phyloP scores from a whole-genome alignment of 2,329 filamentous ascomycete species.

The Lachnellula hyalina region DNA sequence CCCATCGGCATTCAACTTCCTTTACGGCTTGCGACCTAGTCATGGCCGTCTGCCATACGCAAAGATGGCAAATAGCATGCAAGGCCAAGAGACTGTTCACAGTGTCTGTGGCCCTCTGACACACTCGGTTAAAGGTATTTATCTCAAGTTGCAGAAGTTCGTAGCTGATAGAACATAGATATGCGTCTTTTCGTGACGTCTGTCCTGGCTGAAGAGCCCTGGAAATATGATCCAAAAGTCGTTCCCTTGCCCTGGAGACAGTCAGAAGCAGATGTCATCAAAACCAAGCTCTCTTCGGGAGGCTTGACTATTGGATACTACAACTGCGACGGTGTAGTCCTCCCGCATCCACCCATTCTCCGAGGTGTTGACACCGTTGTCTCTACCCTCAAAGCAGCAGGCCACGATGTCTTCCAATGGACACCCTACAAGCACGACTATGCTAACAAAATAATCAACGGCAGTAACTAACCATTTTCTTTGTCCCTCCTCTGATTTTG shows the following conservation, averaged over 20 bases:
- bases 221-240: constrained; percentile 35
- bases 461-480: background rate
- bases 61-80: constrained; percentile 33
- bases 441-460: constrained; percentile 22
- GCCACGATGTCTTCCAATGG: constrained; percentile 33
- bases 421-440: constrained; percentile 31
- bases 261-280: constrained; percentile 27
- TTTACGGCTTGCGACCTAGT: constrained; percentile 34
- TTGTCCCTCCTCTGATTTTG: too few species aligned
- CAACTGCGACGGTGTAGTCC: constrained; percentile 31
- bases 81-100: constrained; percentile 38
- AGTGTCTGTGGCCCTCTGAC: constrained; percentile 30
- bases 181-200: constrained; percentile 33
- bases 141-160: constrained; percentile 12
- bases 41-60: constrained; percentile 30
- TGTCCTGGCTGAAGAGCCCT: constrained; percentile 31
- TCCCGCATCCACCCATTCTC: constrained; percentile 34
- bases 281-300: constrained; percentile 32
- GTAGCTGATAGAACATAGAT: constrained; percentile 23
- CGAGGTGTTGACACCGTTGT: constrained; percentile 30
- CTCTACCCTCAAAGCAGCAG: constrained; percentile 29
- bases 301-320: constrained; percentile 34
- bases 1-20: constrained; percentile 31
- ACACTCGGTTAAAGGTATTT: constrained; percentile 36
- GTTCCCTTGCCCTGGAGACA: constrained; percentile 35